phyloP scores from a whole-genome alignment of 2,329 filamentous ascomycete genomes.

The Diaporthe destruens region DNA sequence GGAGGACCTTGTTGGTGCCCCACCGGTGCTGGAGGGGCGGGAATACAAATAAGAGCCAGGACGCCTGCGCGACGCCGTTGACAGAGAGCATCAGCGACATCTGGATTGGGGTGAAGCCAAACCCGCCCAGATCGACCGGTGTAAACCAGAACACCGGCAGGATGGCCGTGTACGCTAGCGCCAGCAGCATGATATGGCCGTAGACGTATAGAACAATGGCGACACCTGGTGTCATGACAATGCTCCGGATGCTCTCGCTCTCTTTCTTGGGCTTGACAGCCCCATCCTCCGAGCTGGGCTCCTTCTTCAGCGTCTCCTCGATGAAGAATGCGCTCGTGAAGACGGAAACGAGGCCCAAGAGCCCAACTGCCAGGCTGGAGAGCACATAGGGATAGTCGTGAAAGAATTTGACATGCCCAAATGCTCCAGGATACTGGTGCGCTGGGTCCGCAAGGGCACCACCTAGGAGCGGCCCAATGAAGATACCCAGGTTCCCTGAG shows the following conservation, averaged over 20 bases:
- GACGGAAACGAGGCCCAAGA: constrained; percentile 66
- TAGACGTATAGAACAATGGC: constrained; percentile 75
- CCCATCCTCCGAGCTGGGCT: constrained; percentile 42
- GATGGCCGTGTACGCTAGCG: constrained; percentile 78
- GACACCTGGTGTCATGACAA: constrained; percentile 75
- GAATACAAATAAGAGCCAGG: constrained; percentile 79
- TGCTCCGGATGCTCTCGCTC: constrained; percentile 61
- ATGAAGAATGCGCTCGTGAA: constrained; percentile 67
- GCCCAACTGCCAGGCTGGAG: constrained; percentile 69
- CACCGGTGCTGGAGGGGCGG: constrained; percentile 74
- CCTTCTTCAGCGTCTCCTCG: constrained; percentile 69
- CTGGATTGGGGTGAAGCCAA: constrained; percentile 69
- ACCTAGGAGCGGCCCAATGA: constrained; percentile 77
- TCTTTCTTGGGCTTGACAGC: constrained; percentile 42
- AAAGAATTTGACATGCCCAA: constrained; percentile 70
- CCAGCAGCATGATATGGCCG: constrained; percentile 75
- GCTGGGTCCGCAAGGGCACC: constrained; percentile 78
- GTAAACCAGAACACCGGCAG: constrained; percentile 78
- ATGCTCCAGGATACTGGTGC: constrained; percentile 69
- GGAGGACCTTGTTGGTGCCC: constrained; percentile 76
- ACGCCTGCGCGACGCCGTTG: constrained; percentile 74
- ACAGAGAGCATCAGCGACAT: constrained; percentile 77
- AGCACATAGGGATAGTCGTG: constrained; percentile 75
- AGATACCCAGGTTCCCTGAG: constrained; percentile 78
- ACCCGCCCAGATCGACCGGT: constrained; percentile 71